Base-by-base conservation (phyloP, 257 asterid species). In the Handroanthus guayacan region DNA sequence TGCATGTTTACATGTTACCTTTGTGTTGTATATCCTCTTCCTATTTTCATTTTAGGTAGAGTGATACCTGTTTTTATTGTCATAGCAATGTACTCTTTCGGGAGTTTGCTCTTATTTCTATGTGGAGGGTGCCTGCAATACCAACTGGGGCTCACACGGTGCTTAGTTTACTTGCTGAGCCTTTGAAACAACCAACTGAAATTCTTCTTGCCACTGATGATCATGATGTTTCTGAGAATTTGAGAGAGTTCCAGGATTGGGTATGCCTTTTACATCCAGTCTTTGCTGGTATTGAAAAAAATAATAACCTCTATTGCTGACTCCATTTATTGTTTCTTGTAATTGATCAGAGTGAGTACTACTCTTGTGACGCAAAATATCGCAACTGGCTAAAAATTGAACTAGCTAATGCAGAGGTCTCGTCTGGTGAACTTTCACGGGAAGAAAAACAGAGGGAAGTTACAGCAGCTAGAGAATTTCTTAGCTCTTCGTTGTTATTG, bases 111-210 rank as follows among this genome's bases (percentile, higher is more conserved):
- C 96, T 95, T 80, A 91, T 91, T 65, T 93, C 98, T 50, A 91
- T 93, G 98, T 91, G 99, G 99, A 89, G 99, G 85, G 92, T 93
- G 76, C 97, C 99, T 50, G 92, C 94, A 68, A 81, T 90, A 84
- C 98, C 99, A 47, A 86, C 83, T 78, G 99, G 99, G 69, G 97
- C 98, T 66, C 99, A 95, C 87, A 86, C 91, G 14, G 85, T 95
- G 74, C 96, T 95, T 75, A 88, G 99, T 83, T 88, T 91, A 79
- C 99, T 95, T 77, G 98, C 97, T 41, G 97, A 95, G 86, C 99
- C 98, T 62, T 84, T 95, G 91, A 95, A 95, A 83, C 93, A 88
- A 74, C 88, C 84, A 60, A 75, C 89, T 67, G 96, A 89, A 80
- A 79, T 78, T 87, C 86, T 86, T 63, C 82, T 84, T 75, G 83